These are phyloP conservation scores for Brassica incana DNA, from an alignment of 345 rosid species.

Conservation along the genomic window DNA sequence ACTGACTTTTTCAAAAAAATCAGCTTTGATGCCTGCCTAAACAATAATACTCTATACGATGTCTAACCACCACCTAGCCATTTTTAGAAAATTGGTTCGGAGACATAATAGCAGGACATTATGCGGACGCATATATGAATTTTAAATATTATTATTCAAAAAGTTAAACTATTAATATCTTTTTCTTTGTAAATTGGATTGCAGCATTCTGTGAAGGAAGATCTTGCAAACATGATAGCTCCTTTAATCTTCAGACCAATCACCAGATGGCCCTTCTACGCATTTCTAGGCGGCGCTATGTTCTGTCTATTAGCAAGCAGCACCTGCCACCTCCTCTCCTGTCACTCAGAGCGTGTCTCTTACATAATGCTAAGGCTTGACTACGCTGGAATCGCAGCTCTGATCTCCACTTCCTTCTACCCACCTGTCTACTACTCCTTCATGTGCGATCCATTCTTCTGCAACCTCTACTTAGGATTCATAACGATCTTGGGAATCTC, in stretches of 20 bases:
- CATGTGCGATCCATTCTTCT: conserved; percentile 91
- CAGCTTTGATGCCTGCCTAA: no score
- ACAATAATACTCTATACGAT: no score
- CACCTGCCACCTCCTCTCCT: conserved; percentile 80
- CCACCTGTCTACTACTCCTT: conserved; percentile 89
- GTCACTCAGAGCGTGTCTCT: conserved; percentile 78
- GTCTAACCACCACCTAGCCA: no score
- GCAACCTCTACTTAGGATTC: conserved; percentile 82
- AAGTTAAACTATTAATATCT: no score
- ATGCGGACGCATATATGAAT: no score
- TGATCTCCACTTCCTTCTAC: conserved; percentile 85
- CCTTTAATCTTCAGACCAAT: conserved; percentile 73
- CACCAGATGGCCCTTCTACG: conserved; percentile 91
- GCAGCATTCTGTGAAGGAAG: conserved; percentile 72
- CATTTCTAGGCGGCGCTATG: conserved; percentile 92
- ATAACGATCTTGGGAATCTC: conserved; percentile 75
- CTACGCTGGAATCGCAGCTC: conserved; percentile 86
- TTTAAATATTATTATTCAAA: no score
- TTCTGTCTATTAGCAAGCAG: conserved; percentile 94
- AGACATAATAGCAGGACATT: no score
- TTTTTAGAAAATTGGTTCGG: no score
- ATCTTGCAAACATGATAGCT: conserved; percentile 72
- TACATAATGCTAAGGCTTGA: conserved; percentile 94
- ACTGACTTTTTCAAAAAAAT: no score
- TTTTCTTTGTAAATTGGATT: neutral